phyloP scores from a whole-genome alignment of 2,329 filamentous ascomycete genomes.

The Claviceps cyperi region DNA sequence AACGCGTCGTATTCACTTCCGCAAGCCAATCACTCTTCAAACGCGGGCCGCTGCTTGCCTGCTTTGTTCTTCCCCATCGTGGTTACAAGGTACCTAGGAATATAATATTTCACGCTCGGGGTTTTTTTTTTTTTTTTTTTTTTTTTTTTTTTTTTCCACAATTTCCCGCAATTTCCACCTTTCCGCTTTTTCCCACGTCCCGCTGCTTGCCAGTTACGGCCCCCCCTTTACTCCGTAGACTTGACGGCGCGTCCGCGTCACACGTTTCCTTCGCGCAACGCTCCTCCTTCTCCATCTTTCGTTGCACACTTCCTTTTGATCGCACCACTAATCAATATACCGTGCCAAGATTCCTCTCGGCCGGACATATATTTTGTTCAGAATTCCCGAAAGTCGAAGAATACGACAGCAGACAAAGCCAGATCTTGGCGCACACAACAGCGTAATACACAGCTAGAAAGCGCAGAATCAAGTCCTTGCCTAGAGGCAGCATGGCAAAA shows the following conservation, averaged over 20 bases:
- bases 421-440: too few species aligned
- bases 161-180: not conserved
- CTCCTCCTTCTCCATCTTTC: not conserved
- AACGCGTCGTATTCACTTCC: not conserved
- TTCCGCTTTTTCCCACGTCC: not conserved
- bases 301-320: not conserved
- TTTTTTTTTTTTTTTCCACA: slow-evolving; percentile 1
- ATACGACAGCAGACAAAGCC: too few species aligned
- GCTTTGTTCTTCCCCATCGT: not conserved
- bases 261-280: not conserved
- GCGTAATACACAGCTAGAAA: not conserved
- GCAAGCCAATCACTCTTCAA: not conserved
- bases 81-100: not conserved
- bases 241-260: not conserved
- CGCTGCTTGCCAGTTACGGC: too few species aligned
- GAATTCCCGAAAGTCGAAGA: too few species aligned
- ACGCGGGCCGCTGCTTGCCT: not conserved
- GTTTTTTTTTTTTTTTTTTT: slow-evolving; percentile 1
- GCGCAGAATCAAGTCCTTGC: not conserved
- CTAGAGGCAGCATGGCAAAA: slow-evolving; percentile 1
- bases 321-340: too few species aligned
- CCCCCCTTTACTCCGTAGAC: not conserved
- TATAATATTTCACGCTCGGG: not conserved
- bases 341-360: too few species aligned
- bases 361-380: too few species aligned